Evolutionary conservation across 805 yeast species (phyloP), one percentile per base, ranked within the genome.

Genomic region (Citeromyces nyonsensis): DNA sequence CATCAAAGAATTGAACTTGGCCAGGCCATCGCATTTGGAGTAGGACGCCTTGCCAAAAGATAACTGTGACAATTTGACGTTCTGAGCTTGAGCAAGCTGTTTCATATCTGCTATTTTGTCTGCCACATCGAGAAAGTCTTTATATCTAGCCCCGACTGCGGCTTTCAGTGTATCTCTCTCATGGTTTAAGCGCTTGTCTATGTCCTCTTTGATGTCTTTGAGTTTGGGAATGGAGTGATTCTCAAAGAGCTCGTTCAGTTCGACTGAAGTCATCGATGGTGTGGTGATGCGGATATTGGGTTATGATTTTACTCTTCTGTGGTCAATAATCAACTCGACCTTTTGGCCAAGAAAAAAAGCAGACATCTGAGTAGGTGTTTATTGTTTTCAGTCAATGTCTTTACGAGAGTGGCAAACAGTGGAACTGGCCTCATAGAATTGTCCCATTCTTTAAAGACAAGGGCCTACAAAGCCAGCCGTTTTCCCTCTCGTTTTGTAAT

Each of bases 71-170:
- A 56, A 35, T 26, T 42, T 30, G 10, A 40, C 35, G 34, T 55
- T 53, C 30, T 51, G 46, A 1, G 26, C 15, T 3, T 25, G 38
- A 0, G 52, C 41, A 25, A 52, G 38, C 4, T 44, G 41, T 34
- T 52, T 47, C 59, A 56, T 52, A 4, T 40, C 38, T 15, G 54
- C 50, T 4, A 56, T 53, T 36, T 56, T 51, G 40, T 56, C 59
- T 1, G 59, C 59, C 13, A 52, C 59, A 22, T 47, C 43, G 10
- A 56, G 33, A 27, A 56, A 41, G 32, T 56, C 59, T 32, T 59
- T 39, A 31, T 56, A 56, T 34, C 54, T 56, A 29, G 33, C 38
- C 9, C 57, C 57, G 24, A 56, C 59, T 22, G 54, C 34, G 8
- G 41, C 29, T 18, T 56, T 40, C 26, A 56, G 42, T 29, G 51